Conservation (phyloP, 176 grass and related monocot genomes). For the Cymbopogon citratus region DNA sequence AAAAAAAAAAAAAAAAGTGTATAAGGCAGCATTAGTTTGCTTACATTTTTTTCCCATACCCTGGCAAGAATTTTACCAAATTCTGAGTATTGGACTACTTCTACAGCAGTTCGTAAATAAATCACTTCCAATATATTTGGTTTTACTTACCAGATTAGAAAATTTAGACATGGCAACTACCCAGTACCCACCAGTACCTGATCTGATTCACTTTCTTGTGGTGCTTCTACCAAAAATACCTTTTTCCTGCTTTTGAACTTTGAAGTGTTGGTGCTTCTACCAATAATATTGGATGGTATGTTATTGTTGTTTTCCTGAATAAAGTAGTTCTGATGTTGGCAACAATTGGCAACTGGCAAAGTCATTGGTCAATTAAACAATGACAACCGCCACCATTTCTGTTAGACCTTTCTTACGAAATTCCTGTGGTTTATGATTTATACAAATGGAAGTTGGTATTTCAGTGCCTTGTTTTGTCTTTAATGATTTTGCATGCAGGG, state of each 20-base stretch:
- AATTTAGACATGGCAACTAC: background rate
- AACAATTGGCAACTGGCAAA: background rate
- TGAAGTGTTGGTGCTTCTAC: background rate
- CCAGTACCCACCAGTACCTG: background rate
- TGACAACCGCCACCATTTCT: background rate
- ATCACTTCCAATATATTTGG: background rate
- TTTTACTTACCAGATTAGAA: background rate
- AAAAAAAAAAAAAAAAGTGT: too few species aligned
- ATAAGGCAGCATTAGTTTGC: background rate
- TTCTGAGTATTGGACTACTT: background rate
- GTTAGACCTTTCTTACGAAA: background rate
- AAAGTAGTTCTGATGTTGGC: background rate
- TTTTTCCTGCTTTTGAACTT: background rate
- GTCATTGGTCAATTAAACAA: background rate
- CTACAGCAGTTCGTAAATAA: background rate
- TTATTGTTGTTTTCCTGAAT: background rate
- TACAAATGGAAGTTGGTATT: background rate
- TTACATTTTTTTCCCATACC: background rate
- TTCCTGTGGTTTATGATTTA: background rate
- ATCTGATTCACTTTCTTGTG: background rate
- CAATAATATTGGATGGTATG: background rate
- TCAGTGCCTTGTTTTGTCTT: background rate
- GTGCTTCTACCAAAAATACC: background rate
- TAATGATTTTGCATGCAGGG: constrained; percentile 41
- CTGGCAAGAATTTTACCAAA: background rate